Base-by-base conservation (phyloP, 1,284 basidiomycete genomes). In the Heterobasidion occidentale region DNA sequence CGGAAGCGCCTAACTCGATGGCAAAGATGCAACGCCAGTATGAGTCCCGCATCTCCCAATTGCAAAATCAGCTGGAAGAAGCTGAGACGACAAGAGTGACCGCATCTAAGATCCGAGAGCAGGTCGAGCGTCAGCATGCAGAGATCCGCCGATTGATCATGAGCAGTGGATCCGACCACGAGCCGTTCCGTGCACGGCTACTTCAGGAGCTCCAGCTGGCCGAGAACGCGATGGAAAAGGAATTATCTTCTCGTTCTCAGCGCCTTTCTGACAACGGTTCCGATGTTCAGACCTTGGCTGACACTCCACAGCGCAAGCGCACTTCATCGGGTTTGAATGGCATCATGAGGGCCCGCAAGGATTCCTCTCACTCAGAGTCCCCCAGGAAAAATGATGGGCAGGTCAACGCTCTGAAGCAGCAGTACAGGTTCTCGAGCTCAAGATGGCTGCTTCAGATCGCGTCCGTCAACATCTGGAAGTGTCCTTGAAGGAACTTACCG, bases 361-460 rank as follows among this genome's bases (percentile, higher is more conserved):
- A 74, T 53, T 68, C 70, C 7, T 20, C 55, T 9, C 64, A 64
- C 11, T 65, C 72, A 19, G 71, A 75, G 17, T 62, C 71, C 7
- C 67, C 74, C 33, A 72, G 75, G 35, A 72, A 77, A 20, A 70
- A 76, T 14, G 77, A 81, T 34, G 76, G 59, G 9, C 69, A 72
- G 52, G 66, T 83, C 47, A 71, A 72, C 55, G 75, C 74, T 11
- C 76, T 88, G 51, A 81, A 80, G 59, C 82, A 86, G 60, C 84
- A 88, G 77, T 88, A 1, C 81, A 86, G 58, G 74, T 80, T 17
- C 74, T 88, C n/a, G 84, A 87, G 64, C 71, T 88, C 36, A 83
- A 83, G 65, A 85, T 88, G 76, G 78, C 77, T 8, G 82, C 84
- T 12, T 86, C 84, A 0, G 81, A 83, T 42, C 79, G 85, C 15